These are phyloP conservation scores for Aspergillus calidoustus DNA, from an alignment of 2,329 filamentous ascomycete genomes.

Conservation along the genomic window DNA sequence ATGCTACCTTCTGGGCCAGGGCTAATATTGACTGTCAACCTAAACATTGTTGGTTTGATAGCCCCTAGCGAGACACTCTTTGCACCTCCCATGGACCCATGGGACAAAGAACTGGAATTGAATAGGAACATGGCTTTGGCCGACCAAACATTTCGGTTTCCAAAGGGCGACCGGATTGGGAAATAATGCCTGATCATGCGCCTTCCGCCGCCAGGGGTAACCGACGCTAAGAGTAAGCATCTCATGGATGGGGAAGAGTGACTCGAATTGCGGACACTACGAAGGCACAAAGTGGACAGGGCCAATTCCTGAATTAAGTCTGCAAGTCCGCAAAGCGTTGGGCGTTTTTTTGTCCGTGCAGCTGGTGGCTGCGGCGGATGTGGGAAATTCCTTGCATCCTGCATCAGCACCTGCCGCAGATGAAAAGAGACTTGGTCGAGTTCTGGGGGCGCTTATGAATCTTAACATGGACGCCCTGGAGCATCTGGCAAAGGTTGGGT, in stretches of 20 bases:
- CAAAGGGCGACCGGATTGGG: constrained; percentile 4
- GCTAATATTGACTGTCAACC: background rate
- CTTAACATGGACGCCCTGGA: background rate
- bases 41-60: constrained; percentile 7
- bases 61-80: background rate
- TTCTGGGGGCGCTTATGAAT: constrained; percentile 14
- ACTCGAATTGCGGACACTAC: background rate
- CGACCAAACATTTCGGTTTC: constrained; percentile 5
- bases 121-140: background rate
- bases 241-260: constrained; percentile 3
- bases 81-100: background rate
- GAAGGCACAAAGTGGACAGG: background rate
- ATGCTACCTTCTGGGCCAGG: background rate
- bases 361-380: constrained; percentile 23
- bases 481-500: no score
- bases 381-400: constrained; percentile 29
- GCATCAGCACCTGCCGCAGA: constrained; percentile 16
- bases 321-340: background rate
- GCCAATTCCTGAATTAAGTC: background rate
- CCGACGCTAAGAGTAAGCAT: constrained; percentile 7
- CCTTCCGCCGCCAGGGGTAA: constrained; percentile 28
- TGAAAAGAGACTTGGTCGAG: constrained; percentile 19
- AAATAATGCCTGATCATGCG: constrained; percentile 9
- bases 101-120: constrained; percentile 1
- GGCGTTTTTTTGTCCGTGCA: constrained; percentile 18